These are phyloP conservation scores for Fusarium liriodendri DNA, from an alignment of 2,329 filamentous ascomycete genomes.

Conservation along the genomic window DNA sequence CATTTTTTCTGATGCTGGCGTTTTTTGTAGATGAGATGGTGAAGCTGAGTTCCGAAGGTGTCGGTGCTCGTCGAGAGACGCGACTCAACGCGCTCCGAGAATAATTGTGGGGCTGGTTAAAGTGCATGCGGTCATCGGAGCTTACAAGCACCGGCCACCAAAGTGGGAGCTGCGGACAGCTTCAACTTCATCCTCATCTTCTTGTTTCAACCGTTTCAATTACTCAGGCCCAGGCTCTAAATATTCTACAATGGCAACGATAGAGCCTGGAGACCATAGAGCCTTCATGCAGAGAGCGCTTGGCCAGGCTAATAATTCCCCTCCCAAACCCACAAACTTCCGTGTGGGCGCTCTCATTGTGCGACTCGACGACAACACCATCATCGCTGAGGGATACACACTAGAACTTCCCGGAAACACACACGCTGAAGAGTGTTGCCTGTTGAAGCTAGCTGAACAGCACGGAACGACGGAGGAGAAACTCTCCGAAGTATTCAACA, in stretches of 20 bases:
- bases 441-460: constrained; percentile 74
- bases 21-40: constrained; percentile 18
- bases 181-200: not conserved
- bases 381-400: constrained; percentile 88
- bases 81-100: constrained; percentile 34
- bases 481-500: constrained; percentile 56
- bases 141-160: constrained; percentile 26
- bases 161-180: constrained; percentile 3
- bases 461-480: constrained; percentile 63
- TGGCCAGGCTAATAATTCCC: constrained; percentile 79
- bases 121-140: constrained; percentile 41
- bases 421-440: constrained; percentile 93
- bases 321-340: constrained; percentile 91
- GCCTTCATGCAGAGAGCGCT: constrained; percentile 77
- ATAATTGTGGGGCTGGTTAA: constrained; percentile 36
- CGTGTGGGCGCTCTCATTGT: constrained; percentile 93
- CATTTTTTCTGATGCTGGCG: constrained; percentile 50
- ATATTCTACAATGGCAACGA: constrained; percentile 34
- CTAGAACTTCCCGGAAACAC: constrained; percentile 93
- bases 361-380: constrained; percentile 62
- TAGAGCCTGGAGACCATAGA: constrained; percentile 55
- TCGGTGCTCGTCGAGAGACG: constrained; percentile 24
- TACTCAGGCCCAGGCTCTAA: not conserved
- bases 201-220: not conserved
- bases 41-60: not conserved